Base-by-base conservation (phyloP, 805 yeast genomes). In the Monosporozyma aquatica region DNA sequence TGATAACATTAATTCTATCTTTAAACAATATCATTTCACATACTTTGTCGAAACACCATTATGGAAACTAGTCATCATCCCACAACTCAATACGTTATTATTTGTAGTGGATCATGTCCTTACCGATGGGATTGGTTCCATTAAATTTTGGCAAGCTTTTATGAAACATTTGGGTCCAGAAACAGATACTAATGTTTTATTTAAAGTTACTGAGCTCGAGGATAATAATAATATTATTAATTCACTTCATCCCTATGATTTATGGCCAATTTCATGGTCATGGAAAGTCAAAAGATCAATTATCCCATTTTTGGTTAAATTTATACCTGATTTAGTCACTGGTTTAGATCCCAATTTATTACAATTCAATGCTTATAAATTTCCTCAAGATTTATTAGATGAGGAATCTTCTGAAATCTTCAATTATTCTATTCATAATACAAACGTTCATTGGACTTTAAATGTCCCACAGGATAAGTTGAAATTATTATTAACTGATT, bases 41-140 rank as follows among this genome's bases (percentile, higher is more conserved):
- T 54, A 52, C 38, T 36, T 27, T 22, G 40, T 25, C 3, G 43
- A 48, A 14, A 43, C 37, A 23, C 59, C 58, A 4, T 37, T 59
- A n/a, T 59, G 62, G 62, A 58, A 51, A 39, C 18, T 59, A 6
- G 37, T 59, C 10, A 30, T 54, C 1, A 15, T 53, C 2, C 50
- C 50, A 4, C 30, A 41, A 22, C 36, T 42, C 10, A 49, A 46
- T 13, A 46, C 47, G 15, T n/a, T 58, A 24, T 15, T 55, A 9
- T 29, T 59, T 11, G 34, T 53, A 11, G 40, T 52, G 15, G 58
- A 56, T 33, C 64, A 59, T 43, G 48, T 48, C 2, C 42, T 56
- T 14, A 52, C 52, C 40, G 64, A 59, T 46, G 64, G 64, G 7
- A 46, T 56, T 37, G 51, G 61, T 1, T 46, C 52, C 18, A 51